Conservation (phyloP, 768 basidiomycete genomes). For the Calocybe indica region DNA sequence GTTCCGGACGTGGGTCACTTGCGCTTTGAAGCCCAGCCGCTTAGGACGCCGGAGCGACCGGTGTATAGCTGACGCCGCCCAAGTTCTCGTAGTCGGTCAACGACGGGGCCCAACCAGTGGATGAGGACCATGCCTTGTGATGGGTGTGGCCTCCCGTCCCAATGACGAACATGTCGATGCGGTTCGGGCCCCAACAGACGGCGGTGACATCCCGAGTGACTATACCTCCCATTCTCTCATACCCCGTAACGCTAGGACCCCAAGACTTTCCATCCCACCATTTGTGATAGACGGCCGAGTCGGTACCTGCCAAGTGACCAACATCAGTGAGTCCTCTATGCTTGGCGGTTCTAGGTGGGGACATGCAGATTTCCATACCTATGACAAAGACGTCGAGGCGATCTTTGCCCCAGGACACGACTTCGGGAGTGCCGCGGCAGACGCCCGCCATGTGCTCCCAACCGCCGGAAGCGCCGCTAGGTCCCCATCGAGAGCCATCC, state of each 20-base stretch:
- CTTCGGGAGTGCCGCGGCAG: background rate
- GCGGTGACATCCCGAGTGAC: background rate
- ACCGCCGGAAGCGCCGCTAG: background rate
- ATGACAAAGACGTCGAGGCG: conserved; percentile 1
- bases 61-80: background rate
- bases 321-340: background rate
- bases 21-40: too few species aligned
- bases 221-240: background rate
- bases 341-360: background rate
- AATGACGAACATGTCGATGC: conserved; percentile 7
- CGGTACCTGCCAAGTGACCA: background rate
- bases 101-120: background rate
- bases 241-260: background rate
- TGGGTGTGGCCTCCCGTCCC: background rate
- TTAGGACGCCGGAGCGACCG: background rate
- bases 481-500: background rate
- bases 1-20: too few species aligned
- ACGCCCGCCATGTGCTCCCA: conserved; percentile 2
- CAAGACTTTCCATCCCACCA: background rate
- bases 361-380: background rate
- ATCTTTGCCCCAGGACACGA: background rate
- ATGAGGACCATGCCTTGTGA: background rate
- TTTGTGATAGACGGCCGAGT: background rate
- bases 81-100: background rate
- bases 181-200: conserved; percentile 2